Evolutionary conservation across 1,284 basidiomycete genomes (phyloP), one percentile per base, ranked within the genome.

Genomic region (Macrocystidia cucumis): DNA sequence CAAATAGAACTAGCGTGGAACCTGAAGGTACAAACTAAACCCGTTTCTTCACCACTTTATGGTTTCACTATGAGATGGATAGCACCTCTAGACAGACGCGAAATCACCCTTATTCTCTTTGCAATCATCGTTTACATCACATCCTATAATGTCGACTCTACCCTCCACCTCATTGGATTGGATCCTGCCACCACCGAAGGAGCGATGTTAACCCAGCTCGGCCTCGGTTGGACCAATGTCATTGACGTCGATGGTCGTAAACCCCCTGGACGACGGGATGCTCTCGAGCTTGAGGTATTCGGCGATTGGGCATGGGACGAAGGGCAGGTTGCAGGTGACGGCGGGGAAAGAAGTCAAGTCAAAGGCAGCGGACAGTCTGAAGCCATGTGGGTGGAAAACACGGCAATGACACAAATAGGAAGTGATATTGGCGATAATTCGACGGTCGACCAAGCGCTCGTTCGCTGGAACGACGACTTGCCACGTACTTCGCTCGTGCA

Each of bases 301-400:
- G 82, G 82, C 4, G 62, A 72, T 32, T 85, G 77, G 76, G 56
- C 57, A 7, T 80, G 78, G 77, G 71, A 77, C 9, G 65, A 70
- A 17, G 68, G 64, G 2, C 60, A 71, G 32, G 65, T 79, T 29
- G 71, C 75, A 2, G 68, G 69, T 2, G 61, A 67, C 40, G 62
- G 64, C 44, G 51, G 57, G 27, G 63, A 71, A 37, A 53, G 56
- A 34, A 64, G 57, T 19, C 61, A 65, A 34, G 32, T 35, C 28
- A 57, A 60, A 32, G 63, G 59, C 3, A 47, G 56, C 5, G 60
- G 60, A 17, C 50, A 54, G 26, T 60, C 65, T 41, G 59, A 59
- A 18, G 62, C 65, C 6, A 55, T 55, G 35, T 67, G 63, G 62
- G 38, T 59, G 8, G 57, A 51, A 17, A 54, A 47, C 35, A 43